Evolutionary conservation across 495 filamentous ascomycete genomes (phyloP), one percentile per base, ranked within the genome.

Genomic region (Massariosphaeria phaeospora): DNA sequence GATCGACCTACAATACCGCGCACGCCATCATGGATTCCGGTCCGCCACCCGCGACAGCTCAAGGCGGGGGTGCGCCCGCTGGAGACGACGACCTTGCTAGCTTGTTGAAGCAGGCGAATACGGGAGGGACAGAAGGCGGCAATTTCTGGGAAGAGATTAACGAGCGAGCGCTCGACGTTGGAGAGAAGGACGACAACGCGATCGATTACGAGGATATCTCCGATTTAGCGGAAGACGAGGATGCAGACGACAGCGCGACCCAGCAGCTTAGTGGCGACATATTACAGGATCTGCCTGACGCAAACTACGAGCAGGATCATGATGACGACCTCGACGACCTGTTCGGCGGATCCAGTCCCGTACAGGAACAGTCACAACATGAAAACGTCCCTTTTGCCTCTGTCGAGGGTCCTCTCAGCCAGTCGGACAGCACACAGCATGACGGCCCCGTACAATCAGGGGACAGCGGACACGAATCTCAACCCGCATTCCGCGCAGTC

Each of bases 201-300:
- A 66, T 85, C 15, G 93, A 99, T 70, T 99, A 82, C 61, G 91
- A 88, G 66, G 91, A 95, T 67, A 85, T 95, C 35, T 76, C 78
- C 10, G 46, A 49, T 26, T 71, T 86, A 27, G 77, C 83, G 5
- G 82, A 85, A 7, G 84, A 87, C 57, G 82, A 84, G 48, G 79
- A 78, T 35, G 67, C n/a, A 11, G 40, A n/a, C 20, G 30, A 25
- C 26, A 31, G 52, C 43, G 36, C 59, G 49, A 29, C 43, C 6
- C 40, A 48, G 6, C 48, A 61, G 20, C 24, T 46, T 13, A 61
- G 61, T 41, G 59, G 74, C 66, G 41, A 69, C 70, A 36, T 64
- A 66, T 38, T 63, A 12, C 45, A 57, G 46, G 57, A 52, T 38
- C 40, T 45, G 13, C 15, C 47, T 21, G 36, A 27, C 7, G 55